Percentiles rank a stretch among this genome's conserved stretches.
Evolutionary conservation across 2,329 filamentous ascomycete genomes (phyloP).

Genomic region (Diaporthe vexans): DNA sequence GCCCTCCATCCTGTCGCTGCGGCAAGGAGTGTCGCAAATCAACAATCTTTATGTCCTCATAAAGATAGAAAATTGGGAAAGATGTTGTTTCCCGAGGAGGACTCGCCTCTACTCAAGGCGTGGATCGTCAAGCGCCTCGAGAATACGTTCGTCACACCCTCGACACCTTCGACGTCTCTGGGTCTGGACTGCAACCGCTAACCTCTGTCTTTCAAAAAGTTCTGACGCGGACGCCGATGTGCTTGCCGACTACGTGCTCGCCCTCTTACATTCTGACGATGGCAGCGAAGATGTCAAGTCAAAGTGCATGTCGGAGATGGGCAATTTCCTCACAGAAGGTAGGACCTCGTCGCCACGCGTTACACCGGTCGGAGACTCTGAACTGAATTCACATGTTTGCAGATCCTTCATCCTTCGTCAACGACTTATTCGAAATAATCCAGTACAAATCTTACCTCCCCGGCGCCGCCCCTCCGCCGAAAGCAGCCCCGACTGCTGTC

Average conservation of each 20-base stretch:
- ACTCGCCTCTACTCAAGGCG: constrained; percentile 75
- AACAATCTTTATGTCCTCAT: constrained; percentile 38
- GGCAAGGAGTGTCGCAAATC: neutral
- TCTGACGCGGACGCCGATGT: constrained; percentile 86
- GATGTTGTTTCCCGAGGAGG: constrained; percentile 75
- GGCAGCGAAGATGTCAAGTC: constrained; percentile 73
- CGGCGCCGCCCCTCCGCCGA: constrained; percentile 61
- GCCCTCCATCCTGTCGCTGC: neutral
- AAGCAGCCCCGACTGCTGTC: constrained; percentile 42
- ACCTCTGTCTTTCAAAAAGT: constrained; percentile 55
- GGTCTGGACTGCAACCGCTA: neutral
- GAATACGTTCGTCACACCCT: constrained; percentile 71
- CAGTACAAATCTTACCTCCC: constrained; percentile 73
- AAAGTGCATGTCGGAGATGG: constrained; percentile 79
- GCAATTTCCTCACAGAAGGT: constrained; percentile 82
- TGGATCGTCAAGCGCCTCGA: constrained; percentile 86
- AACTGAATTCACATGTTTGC: neutral
- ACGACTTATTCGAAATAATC: constrained; percentile 78
- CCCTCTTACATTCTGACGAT: constrained; percentile 79
- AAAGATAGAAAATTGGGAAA: constrained; percentile 42
- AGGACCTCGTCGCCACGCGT: constrained; percentile 34
- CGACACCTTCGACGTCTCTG: constrained; percentile 13
- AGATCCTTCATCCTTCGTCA: constrained; percentile 75
- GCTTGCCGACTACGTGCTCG: constrained; percentile 87
- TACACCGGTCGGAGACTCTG: neutral